These are phyloP conservation scores for Flaveria floridana DNA, from an alignment of 140 eudicot species.

Conservation along the genomic window DNA sequence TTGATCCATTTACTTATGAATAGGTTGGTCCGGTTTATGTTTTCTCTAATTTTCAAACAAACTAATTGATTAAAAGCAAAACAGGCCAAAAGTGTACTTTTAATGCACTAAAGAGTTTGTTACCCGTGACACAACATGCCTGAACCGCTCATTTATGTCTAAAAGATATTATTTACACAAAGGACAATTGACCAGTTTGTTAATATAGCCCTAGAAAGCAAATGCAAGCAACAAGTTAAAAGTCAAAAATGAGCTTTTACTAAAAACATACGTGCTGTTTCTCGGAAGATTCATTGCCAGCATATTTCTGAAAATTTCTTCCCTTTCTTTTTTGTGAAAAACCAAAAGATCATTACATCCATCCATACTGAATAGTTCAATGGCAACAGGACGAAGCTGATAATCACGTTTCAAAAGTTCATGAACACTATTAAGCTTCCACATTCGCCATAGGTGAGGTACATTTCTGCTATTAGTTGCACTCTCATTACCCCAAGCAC, in stretches of 20 bases:
- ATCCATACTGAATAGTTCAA: conserved; percentile 97
- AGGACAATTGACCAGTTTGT: conserved; percentile 6
- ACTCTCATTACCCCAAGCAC: conserved; percentile 94
- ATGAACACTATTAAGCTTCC: conserved; percentile 97
- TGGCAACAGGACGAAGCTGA: conserved; percentile 95
- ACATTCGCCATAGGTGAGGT: conserved; percentile 96
- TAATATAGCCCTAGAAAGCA: conserved; percentile 8
- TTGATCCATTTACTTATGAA: not conserved
- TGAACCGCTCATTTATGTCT: not conserved
- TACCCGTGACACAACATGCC: not conserved
- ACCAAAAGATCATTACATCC: conserved; percentile 96
- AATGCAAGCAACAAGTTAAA: conserved; percentile 12
- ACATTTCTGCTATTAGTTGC: conserved; percentile 63
- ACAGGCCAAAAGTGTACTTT: conserved; percentile 6
- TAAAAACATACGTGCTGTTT: conserved; percentile 78
- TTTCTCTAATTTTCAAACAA: not conserved
- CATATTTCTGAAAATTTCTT: conserved; percentile 81
- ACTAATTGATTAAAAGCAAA: not conserved
- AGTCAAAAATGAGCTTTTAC: conserved; percentile 10
- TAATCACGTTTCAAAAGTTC: conserved; percentile 95
- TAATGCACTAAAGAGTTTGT: conserved; percentile 10
- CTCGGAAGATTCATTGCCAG: conserved; percentile 85
- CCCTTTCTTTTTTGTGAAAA: conserved; percentile 96
- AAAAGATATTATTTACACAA: conserved; percentile 11
- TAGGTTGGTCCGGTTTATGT: not conserved